Base-by-base conservation (phyloP, 2,329 filamentous ascomycete species). In the Hypocrella siamensis region DNA sequence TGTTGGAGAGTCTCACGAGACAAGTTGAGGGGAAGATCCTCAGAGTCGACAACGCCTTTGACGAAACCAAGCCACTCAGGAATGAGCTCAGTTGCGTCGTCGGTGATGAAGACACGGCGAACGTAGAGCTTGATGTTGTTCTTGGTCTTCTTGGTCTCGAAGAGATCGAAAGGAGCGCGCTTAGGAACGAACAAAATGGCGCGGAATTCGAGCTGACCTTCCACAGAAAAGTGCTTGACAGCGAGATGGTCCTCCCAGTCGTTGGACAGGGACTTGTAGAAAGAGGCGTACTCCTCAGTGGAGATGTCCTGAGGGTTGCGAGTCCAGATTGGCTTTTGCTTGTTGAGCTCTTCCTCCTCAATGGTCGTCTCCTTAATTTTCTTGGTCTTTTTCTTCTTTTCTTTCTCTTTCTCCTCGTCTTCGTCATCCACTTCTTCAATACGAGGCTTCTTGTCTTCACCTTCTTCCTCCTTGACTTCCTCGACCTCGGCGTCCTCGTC, bases 101-200 rank as follows among this genome's bases (percentile, higher is more conserved):
- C 90, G 39, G 90, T 98, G 73, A 98, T 98, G 81, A 98, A 98
- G 63, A 98, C 90, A 60, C 90, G 90, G 61, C 90, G 88, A 55
- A 98, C 90, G 68, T 98, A 98, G 51, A 98, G 79, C 80, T 98
- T 98, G 77, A 98, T 96, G 81, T 98, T 98, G 82, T 96, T 98
- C 85, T 98, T 98, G 58, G 88, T 94, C 81, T 94, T 93, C 84
- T 98, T 98, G 59, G 88, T 94, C 81, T 98, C 90, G 61, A 98
- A 98, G 41, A 98, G 82, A 57, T 98, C 90, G 63, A 98, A 98
- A 51, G 90, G 90, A 62, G 90, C 90, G 53, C 90, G 88, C 83
- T 98, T 96, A 59, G 90, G 90, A 34, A 98, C 88, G 71, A 92
- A 98, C 58, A 98, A 85, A 63, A 98, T 93, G 46, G 90, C 90